A percentile compares a stretch with the other conserved stretches of the same genome.
Conservation (phyloP, 805 yeast species). For the Nakazawaea wyomingensis region DNA sequence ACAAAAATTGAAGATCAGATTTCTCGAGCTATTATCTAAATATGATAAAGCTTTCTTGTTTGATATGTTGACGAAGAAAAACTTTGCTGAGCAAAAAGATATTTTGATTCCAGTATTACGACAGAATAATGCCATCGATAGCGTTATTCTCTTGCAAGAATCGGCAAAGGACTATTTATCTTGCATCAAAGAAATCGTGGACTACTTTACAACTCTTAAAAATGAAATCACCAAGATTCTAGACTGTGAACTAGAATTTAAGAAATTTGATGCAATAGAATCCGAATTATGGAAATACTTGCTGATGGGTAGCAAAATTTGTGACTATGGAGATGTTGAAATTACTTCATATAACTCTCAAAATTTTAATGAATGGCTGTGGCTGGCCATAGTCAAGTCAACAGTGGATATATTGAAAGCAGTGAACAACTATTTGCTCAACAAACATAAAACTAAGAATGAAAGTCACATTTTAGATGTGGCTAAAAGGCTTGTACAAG, state of each 20-base stretch:
- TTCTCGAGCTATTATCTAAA: constrained; percentile 23
- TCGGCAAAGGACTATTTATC: constrained; percentile 20
- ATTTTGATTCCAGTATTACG: constrained; percentile 20
- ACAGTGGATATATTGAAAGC: constrained; percentile 29
- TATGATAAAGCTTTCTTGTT: constrained; percentile 17
- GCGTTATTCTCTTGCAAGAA: constrained; percentile 28
- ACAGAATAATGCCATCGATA: constrained; percentile 22
- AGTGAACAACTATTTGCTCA: constrained; percentile 18
- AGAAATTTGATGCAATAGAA: constrained; percentile 18
- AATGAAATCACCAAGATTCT: constrained; percentile 21
- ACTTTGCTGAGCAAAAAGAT: background rate
- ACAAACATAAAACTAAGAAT: constrained; percentile 1
- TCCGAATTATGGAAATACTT: constrained; percentile 30
- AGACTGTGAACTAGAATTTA: constrained; percentile 6
- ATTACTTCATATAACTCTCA: constrained; percentile 16
- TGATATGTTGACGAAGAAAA: constrained; percentile 11
- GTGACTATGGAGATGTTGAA: constrained; percentile 22
- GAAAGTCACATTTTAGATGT: constrained; percentile 22
- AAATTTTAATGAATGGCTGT: constrained; percentile 29
- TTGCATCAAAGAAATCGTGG: constrained; percentile 27
- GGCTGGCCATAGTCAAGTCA: constrained; percentile 35
- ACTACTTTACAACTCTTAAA: constrained; percentile 13
- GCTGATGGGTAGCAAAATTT: constrained; percentile 27
- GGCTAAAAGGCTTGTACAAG: constrained; percentile 36
- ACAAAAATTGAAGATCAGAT: constrained; percentile 18